phyloP scores from a whole-genome alignment of 805 yeast species.

The Jamesozyma lodderae region DNA sequence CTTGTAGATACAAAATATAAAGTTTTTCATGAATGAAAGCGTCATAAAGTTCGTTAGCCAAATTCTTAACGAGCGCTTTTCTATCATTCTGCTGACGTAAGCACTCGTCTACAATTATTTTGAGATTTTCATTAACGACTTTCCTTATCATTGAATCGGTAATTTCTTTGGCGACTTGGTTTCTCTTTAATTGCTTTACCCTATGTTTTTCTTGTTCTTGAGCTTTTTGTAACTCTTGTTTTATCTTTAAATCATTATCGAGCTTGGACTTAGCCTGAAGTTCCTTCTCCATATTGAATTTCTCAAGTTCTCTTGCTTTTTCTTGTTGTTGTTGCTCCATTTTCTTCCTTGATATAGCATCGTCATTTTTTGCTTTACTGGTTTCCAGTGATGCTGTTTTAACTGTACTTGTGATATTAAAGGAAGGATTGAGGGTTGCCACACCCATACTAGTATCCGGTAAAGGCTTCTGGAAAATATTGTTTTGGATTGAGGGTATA shows the following conservation, averaged over 20 bases:
- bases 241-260: background rate
- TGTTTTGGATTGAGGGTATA: no score
- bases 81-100: conserved; percentile 5
- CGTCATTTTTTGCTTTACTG: no score
- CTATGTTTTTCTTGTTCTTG: conserved; percentile 8
- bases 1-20: conserved; percentile 35
- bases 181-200: conserved; percentile 4
- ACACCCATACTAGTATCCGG: no score
- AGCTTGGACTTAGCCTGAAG: background rate
- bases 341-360: no score
- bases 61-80: conserved; percentile 25
- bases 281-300: conserved; percentile 6
- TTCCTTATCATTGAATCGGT: background rate
- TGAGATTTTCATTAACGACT: conserved; percentile 5
- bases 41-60: conserved; percentile 44
- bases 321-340: no score
- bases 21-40: conserved; percentile 56
- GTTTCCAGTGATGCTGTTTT: no score
- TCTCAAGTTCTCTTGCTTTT: conserved; percentile 4
- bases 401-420: no score
- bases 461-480: no score
- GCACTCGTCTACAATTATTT: conserved; percentile 6
- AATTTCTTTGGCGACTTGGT: conserved; percentile 1
- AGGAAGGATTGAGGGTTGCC: no score
- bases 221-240: conserved; percentile 6